phyloP scores from a whole-genome alignment of 2,329 filamentous ascomycete species.

The Mollisia scopiformis region DNA sequence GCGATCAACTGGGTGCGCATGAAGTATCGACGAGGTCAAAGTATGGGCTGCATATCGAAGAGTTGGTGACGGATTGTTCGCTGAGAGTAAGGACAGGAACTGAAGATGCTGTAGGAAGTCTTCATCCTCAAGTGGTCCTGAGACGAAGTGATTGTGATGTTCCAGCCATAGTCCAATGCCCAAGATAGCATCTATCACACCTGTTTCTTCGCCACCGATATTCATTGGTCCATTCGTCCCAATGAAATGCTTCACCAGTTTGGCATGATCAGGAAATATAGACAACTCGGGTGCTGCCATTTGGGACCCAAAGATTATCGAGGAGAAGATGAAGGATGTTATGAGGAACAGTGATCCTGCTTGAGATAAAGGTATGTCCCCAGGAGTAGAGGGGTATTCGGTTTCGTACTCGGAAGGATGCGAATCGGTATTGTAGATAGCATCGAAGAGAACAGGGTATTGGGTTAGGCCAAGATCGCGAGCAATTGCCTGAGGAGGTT shows the following conservation, averaged over 20 bases:
- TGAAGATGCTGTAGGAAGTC: conserved; percentile 65
- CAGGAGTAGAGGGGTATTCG: conserved; percentile 48
- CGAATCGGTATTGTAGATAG: conserved; percentile 49
- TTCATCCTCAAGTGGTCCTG: conserved; percentile 38
- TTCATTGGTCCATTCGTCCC: conserved; percentile 48
- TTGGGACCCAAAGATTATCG: conserved; percentile 61
- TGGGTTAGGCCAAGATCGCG: conserved; percentile 58
- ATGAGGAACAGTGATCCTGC: conserved; percentile 61
- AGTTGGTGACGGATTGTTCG: conserved; percentile 41
- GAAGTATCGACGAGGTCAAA: conserved; percentile 43
- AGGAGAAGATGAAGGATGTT: conserved; percentile 65
- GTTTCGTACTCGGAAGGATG: conserved; percentile 42
- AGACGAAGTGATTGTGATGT: conserved; percentile 48
- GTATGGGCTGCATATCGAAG: conserved; percentile 40
- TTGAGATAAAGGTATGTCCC: conserved; percentile 60
- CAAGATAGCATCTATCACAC: conserved; percentile 61
- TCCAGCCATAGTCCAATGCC: conserved; percentile 63
- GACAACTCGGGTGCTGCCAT: conserved; percentile 54
- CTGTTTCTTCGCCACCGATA: conserved; percentile 51
- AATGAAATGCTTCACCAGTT: conserved; percentile 56
- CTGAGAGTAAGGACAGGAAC: conserved; percentile 40
- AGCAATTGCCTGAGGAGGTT: conserved; percentile 42
- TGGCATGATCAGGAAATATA: conserved; percentile 63
- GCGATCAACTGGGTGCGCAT: conserved; percentile 61
- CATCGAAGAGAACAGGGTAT: conserved; percentile 47